Percentiles rank a stretch among this genome's conserved stretches.
Evolutionary conservation across 2,329 filamentous ascomycete genomes (phyloP).

Genomic region (Colletotrichum melonis): DNA sequence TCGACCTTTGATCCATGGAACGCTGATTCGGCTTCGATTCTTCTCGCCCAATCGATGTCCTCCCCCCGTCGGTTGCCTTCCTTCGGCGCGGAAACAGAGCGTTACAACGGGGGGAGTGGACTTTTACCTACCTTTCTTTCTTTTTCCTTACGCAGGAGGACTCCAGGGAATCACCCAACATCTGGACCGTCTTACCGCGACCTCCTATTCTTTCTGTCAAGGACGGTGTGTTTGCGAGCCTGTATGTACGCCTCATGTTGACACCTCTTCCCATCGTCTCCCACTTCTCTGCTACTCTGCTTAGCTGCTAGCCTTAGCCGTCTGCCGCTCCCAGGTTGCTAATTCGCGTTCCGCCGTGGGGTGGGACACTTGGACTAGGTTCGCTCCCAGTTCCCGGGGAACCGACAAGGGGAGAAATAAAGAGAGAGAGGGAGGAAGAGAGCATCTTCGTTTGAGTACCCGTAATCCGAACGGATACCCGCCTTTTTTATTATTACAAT

Average conservation of each 20-base stretch:
- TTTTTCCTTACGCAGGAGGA: background rate
- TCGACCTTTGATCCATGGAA: background rate
- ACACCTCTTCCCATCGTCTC: background rate
- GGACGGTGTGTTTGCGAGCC: background rate
- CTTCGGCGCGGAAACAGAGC: constrained; percentile 23
- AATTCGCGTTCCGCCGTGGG: background rate
- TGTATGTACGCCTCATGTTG: constrained; percentile 6
- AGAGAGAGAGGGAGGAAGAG: background rate
- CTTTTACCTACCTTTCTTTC: background rate
- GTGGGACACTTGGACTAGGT: background rate
- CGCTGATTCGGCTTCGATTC: background rate
- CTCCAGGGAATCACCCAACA: constrained; percentile 6
- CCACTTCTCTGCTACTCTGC: background rate
- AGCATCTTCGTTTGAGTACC: background rate
- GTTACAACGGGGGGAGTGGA: background rate
- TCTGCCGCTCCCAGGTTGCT: background rate
- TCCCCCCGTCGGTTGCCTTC: background rate
- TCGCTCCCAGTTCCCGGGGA: background rate
- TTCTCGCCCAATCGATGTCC: constrained; percentile 9
- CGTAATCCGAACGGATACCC: constrained; percentile 21
- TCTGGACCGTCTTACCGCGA: background rate
- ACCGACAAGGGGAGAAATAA: background rate
- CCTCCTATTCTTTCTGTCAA: background rate
- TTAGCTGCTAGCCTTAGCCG: background rate
- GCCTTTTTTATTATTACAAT: constrained; percentile 32